Evolutionary conservation across 805 yeast genomes (phyloP), one percentile per base, ranked within the genome.

Genomic region (Candida coleopterorum): DNA sequence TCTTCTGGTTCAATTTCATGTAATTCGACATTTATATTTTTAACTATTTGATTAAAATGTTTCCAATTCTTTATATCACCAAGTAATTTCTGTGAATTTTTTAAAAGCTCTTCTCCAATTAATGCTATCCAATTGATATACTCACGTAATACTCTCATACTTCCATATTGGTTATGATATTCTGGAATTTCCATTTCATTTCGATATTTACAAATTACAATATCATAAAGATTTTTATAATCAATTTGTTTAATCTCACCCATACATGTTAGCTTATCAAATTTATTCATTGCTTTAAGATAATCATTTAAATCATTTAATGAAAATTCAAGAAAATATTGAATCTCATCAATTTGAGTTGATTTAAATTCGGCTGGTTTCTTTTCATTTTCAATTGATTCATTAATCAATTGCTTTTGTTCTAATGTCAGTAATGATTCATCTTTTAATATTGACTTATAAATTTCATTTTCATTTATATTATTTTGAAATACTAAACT

Each of bases 301-400:
- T 64, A 65, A 4, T 45, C 47, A 3, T 43, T 45, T 14, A 77
- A 50, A 44, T 77, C 80, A 8, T 58, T 55, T 16, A 55, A 38
- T 0, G 81, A 68, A 41, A 62, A 76, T 25, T 61, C 62, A 21
- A 77, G 43, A 44, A 78, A 78, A 23, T 64, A 62, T 32, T 66
- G 71, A 37, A 73, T 70, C 34, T 66, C 79, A 10, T 46, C 46
- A 6, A 64, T 49, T 32, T 60, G 53, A 10, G 34, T 34, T 4
- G 34, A 36, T 1, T 39, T 47, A 11, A 60, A 47, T 37, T 62
- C 53, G 29, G 64, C 56, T 14, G 15, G 10, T 44, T 31, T 25
- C 45, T 46, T 44, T 36, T 46, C 33, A 35, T 32, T 58, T 30
- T 49, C 52, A 17, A 37, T 34, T 11, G 34, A 20, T 4, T 42